Evolutionary conservation across 257 asterid species (phyloP).

Genomic region (Gardenia jasminoides): DNA sequence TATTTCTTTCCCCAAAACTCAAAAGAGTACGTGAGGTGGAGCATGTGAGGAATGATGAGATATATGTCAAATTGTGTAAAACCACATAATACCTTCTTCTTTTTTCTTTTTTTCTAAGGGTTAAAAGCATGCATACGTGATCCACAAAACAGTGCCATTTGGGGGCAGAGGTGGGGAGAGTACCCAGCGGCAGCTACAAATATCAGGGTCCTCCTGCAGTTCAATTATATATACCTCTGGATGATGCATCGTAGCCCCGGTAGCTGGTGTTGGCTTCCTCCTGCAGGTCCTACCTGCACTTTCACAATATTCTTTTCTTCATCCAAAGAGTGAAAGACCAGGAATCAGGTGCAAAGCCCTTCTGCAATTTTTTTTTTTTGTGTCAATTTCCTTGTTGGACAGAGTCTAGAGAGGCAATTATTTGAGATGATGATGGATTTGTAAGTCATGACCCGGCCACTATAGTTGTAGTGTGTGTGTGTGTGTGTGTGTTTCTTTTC

Average conservation of each 20-base stretch:
- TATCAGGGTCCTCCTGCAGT: background rate
- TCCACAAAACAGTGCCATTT: background rate
- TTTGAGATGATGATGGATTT: no score
- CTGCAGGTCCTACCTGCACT: background rate
- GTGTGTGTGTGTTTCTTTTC: no score
- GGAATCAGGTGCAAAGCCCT: background rate
- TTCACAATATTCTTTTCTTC: background rate
- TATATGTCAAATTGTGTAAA: no score
- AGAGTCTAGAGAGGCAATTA: no score
- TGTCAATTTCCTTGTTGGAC: background rate
- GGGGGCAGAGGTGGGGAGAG: background rate
- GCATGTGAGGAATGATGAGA: background rate
- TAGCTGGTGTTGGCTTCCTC: background rate
- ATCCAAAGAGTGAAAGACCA: background rate
- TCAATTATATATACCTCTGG: background rate
- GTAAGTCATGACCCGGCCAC: no score
- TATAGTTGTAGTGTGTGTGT: no score
- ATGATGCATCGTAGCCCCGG: background rate
- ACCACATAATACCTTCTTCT: no score
- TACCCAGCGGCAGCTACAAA: background rate
- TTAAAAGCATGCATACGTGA: no score
- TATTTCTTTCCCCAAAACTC: background rate
- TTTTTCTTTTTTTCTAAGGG: no score
- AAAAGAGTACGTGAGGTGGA: background rate
- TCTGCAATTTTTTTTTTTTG: background rate